Evolutionary conservation across 805 yeast genomes (phyloP).

Genomic region (Candida chauliodis): DNA sequence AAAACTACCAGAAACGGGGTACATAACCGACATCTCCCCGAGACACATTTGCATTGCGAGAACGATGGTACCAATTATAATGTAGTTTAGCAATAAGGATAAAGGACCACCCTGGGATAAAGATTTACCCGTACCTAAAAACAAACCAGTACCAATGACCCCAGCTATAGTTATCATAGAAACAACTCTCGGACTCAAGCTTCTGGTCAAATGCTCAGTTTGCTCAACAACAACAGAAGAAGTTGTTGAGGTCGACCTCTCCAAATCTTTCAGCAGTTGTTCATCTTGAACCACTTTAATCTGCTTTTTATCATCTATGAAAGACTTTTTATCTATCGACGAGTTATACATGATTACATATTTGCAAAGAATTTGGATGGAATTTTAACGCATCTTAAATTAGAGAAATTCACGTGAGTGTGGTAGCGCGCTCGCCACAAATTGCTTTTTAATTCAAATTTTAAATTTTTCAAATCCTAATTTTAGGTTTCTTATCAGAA

Average conservation of each 20-base stretch:
- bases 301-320: background rate
- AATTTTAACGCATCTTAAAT: too few relatives aligned
- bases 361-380: too few relatives aligned
- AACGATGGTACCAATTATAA: slow-evolving; percentile 40
- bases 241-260: background rate
- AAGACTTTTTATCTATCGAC: too few relatives aligned
- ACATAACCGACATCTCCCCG: slow-evolving; percentile 55
- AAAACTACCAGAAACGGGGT: slow-evolving; percentile 56
- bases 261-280: slow-evolving; percentile 4
- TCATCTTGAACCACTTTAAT: background rate
- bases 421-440: too few relatives aligned
- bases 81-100: slow-evolving; percentile 29
- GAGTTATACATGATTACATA: too few relatives aligned
- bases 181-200: slow-evolving; percentile 22
- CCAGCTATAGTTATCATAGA: slow-evolving; percentile 38
- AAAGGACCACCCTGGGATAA: slow-evolving; percentile 33
- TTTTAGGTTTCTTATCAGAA: too few relatives aligned
- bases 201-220: slow-evolving; percentile 21
- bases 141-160: slow-evolving; percentile 34
- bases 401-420: too few relatives aligned
- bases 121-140: slow-evolving; percentile 29
- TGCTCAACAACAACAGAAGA: background rate
- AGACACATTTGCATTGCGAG: slow-evolving; percentile 46
- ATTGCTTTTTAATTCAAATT: too few relatives aligned
- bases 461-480: too few relatives aligned